Evolutionary conservation across 1,284 basidiomycete genomes (phyloP).

Genomic region (Meira nashicola): DNA sequence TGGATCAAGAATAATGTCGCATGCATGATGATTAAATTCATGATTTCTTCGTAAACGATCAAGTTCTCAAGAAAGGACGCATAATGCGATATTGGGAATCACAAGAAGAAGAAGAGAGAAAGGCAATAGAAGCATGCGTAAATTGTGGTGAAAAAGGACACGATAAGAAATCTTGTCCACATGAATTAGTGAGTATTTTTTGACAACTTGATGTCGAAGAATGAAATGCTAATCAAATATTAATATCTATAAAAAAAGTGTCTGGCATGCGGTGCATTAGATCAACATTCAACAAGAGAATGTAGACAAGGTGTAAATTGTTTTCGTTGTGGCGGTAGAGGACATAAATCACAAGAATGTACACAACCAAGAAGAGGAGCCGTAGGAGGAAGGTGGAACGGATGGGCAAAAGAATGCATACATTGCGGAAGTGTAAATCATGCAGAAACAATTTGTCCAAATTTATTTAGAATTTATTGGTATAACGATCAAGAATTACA

Average conservation of each 20-base stretch:
- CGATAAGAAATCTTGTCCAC: conserved; percentile 31
- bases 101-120: conserved; percentile 29
- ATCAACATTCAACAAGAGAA: conserved; percentile 74
- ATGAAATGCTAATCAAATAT: not conserved
- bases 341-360: conserved; percentile 73
- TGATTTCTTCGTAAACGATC: not conserved
- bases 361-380: conserved; percentile 53
- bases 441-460: conserved; percentile 73
- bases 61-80: no score
- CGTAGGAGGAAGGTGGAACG: conserved; percentile 7
- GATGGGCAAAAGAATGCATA: conserved; percentile 62
- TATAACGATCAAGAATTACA: conserved; percentile 66
- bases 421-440: conserved; percentile 70
- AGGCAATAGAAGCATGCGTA: conserved; percentile 27
- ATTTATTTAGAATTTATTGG: conserved; percentile 78
- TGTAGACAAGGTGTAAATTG: conserved; percentile 80
- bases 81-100: conserved; percentile 34
- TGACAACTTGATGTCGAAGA: not conserved
- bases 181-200: conserved; percentile 23
- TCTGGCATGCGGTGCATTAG: conserved; percentile 75
- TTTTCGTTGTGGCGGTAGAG: conserved; percentile 78
- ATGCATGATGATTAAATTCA: not conserved
- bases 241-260: conserved; percentile 63
- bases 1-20: not conserved
- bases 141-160: conserved; percentile 41